Evolutionary conservation across 2,329 filamentous ascomycete genomes (phyloP).

Genomic region (Epichloe hybrida): DNA sequence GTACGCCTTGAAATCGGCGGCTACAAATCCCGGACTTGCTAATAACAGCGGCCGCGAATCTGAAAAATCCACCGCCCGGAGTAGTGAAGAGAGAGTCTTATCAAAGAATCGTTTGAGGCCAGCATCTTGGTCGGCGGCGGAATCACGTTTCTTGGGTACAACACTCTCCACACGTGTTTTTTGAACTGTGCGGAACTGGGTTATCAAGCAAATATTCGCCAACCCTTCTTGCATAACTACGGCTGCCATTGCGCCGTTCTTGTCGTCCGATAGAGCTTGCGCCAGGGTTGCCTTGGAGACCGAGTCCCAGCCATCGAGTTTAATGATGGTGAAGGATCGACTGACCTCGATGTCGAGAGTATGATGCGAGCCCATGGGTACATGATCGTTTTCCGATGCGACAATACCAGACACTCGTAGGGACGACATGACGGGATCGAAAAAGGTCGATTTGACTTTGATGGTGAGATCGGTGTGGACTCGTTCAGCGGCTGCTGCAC

Average conservation of each 20-base stretch:
- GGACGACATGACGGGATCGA: slow-evolving; percentile 40
- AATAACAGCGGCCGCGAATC: slow-evolving; percentile 62
- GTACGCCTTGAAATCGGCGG: slow-evolving; percentile 65
- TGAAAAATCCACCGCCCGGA: slow-evolving; percentile 64
- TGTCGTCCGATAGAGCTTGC: slow-evolving; percentile 66
- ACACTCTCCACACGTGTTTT: slow-evolving; percentile 45
- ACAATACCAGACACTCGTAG: slow-evolving; percentile 44
- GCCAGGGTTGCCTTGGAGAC: slow-evolving; percentile 66
- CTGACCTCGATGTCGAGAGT: slow-evolving; percentile 73
- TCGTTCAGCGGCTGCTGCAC: slow-evolving; percentile 33
- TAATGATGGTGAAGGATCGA: slow-evolving; percentile 77
- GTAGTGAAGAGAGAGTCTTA: slow-evolving; percentile 59
- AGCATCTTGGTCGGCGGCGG: slow-evolving; percentile 52
- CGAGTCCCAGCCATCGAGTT: slow-evolving; percentile 76
- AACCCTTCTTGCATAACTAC: slow-evolving; percentile 87
- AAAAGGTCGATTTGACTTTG: slow-evolving; percentile 42
- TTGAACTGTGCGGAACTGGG: slow-evolving; percentile 63
- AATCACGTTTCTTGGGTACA: slow-evolving; percentile 54
- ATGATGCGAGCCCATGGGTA: slow-evolving; percentile 42
- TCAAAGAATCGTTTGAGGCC: slow-evolving; percentile 64
- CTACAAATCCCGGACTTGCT: slow-evolving; percentile 81
- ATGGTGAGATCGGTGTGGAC: slow-evolving; percentile 46
- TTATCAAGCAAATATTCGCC: slow-evolving; percentile 73
- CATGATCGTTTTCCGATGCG: slow-evolving; percentile 37
- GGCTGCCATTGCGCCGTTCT: slow-evolving; percentile 71